phyloP scores from a whole-genome alignment of 2,329 filamentous ascomycete species.

The Furcasterigmium furcatum region DNA sequence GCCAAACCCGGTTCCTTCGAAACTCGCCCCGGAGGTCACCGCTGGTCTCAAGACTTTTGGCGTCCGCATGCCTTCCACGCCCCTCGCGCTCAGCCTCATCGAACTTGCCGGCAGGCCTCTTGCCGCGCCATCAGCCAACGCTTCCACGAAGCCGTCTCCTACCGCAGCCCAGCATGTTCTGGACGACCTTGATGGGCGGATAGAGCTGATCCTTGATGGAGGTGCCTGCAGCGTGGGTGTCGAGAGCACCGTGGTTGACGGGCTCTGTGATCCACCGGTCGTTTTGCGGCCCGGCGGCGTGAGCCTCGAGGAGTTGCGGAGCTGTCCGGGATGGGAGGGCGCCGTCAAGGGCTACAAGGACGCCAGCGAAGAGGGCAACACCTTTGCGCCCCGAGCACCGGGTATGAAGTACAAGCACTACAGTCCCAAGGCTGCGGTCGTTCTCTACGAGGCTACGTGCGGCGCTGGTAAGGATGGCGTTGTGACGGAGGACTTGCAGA shows the following conservation, averaged over 20 bases:
- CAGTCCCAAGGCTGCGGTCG: slow-evolving; percentile 81
- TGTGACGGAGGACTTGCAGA: slow-evolving; percentile 26
- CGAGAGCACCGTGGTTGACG: slow-evolving; percentile 95
- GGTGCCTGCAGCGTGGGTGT: slow-evolving; percentile 85
- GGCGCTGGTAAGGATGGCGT: slow-evolving; percentile 29
- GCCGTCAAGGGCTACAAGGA: slow-evolving; percentile 79
- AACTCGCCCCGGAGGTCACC: slow-evolving; percentile 87
- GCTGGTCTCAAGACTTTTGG: slow-evolving; percentile 83
- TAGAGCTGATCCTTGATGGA: slow-evolving; percentile 85
- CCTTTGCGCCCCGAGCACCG: slow-evolving; percentile 71
- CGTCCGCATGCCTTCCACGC: slow-evolving; percentile 80
- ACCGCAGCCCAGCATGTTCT: slow-evolving; percentile 87
- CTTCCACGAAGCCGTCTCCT: slow-evolving; percentile 87
- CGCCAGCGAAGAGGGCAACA: slow-evolving; percentile 60
- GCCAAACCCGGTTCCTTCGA: slow-evolving; percentile 65
- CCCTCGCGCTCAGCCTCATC: slow-evolving; percentile 86
- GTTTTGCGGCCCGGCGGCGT: slow-evolving; percentile 86
- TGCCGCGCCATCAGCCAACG: slow-evolving; percentile 91
- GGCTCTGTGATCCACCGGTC: slow-evolving; percentile 74
- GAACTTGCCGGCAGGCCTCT: slow-evolving; percentile 73
- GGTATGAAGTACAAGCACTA: slow-evolving; percentile 99
- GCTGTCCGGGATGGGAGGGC: slow-evolving; percentile 76
- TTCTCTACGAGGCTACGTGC: slow-evolving; percentile 68
- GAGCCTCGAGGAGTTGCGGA: slow-evolving; percentile 72
- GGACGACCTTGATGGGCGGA: slow-evolving; percentile 78